Conservation (phyloP, 176 grass and related monocot species). For the Bromus sterilis region DNA sequence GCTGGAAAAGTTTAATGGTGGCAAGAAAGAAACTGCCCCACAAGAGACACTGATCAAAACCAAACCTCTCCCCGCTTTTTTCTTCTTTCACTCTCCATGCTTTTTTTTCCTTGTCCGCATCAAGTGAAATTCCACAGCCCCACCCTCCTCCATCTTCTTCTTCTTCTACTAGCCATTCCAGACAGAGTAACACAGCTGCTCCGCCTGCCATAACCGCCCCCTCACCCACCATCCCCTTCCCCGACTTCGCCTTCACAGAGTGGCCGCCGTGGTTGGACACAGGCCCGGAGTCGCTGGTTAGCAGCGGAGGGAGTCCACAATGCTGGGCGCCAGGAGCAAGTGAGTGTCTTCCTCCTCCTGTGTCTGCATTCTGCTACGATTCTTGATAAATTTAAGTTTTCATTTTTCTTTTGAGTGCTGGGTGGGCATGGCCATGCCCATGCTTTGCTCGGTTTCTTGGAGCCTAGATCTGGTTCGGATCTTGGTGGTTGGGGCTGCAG, state of each 20-base stretch:
- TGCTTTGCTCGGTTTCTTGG: neutral
- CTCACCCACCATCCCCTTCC: constrained; percentile 2
- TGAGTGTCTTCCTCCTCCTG: too few species aligned
- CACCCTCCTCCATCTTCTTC: constrained; percentile 4
- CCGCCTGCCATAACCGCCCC: constrained; percentile 18
- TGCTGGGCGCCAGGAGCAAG: constrained; percentile 41
- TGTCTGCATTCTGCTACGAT: neutral
- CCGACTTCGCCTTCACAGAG: constrained; percentile 11
- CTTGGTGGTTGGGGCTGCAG: neutral
- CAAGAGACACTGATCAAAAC: constrained; percentile 24
- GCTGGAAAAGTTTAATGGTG: constrained; percentile 20
- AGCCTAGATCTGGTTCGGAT: constrained; percentile 3
- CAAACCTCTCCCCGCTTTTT: neutral
- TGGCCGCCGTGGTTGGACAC: too few species aligned
- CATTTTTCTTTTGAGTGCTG: neutral
- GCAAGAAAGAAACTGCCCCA: neutral
- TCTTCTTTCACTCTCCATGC: neutral
- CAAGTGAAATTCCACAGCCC: constrained; percentile 9
- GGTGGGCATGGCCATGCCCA: neutral
- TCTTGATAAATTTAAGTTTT: neutral
- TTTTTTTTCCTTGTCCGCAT: neutral
- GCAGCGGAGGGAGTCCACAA: neutral
- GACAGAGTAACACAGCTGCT: neutral
- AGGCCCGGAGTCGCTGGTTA: too few species aligned
- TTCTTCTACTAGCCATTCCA: constrained; percentile 22